These are phyloP conservation scores for Obba rivulosa DNA, from an alignment of 768 basidiomycete genomes.

Conservation along the genomic window DNA sequence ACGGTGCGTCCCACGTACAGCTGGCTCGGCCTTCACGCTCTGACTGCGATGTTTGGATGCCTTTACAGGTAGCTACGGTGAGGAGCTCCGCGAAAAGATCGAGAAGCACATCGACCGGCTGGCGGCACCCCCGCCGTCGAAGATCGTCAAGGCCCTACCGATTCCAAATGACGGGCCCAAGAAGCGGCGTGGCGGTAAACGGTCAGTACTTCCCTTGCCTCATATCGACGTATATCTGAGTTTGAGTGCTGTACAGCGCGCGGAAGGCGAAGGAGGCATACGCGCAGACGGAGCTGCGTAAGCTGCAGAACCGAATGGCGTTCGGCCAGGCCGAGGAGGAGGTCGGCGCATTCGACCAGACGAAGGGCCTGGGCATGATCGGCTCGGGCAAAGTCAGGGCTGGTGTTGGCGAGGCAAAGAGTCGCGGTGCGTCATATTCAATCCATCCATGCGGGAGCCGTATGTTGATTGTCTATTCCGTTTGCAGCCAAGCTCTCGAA, in stretches of 20 bases:
- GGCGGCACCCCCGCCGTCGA: constrained; percentile 89
- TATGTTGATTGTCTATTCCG: constrained; percentile 6
- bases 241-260: constrained; percentile 47
- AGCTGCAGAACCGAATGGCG: constrained; percentile 93
- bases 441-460: not conserved
- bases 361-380: constrained; percentile 98
- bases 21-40: not conserved
- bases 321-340: constrained; percentile 97
- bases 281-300: constrained; percentile 93
- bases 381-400: constrained; percentile 92
- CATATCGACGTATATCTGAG: not conserved
- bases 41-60: too few relatives aligned
- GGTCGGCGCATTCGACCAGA: constrained; percentile 94
- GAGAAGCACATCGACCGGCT: constrained; percentile 89
- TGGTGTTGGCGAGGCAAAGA: constrained; percentile 82
- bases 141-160: constrained; percentile 89
- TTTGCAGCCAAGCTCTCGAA: constrained; percentile 88
- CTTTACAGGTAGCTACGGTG: constrained; percentile 67
- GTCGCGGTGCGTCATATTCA: constrained; percentile 60
- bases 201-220: constrained; percentile 38
- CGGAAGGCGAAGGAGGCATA: constrained; percentile 98
- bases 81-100: constrained; percentile 77
- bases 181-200: constrained; percentile 92
- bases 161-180: constrained; percentile 94
- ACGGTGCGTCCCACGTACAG: constrained; percentile 55